Conservation (phyloP, 331 rosid genomes). For the Acacia concinna region DNA sequence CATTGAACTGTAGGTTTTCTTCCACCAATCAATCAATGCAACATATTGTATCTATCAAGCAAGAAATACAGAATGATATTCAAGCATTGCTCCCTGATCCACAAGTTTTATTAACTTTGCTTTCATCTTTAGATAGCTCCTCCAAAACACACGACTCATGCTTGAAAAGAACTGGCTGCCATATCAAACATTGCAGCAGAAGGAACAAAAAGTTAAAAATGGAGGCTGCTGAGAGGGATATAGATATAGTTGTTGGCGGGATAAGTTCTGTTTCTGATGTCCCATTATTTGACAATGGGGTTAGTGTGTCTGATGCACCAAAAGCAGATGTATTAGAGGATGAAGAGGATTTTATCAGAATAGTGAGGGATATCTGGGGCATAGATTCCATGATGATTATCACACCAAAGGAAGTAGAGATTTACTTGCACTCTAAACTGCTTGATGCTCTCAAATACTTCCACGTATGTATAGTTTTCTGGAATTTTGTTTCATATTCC, state of each 20-base stretch:
- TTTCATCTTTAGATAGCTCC: constrained; percentile 61
- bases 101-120: constrained; percentile 66
- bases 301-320: constrained; percentile 33
- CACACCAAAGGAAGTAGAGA: constrained; percentile 46
- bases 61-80: constrained; percentile 67
- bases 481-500: constrained; percentile 21
- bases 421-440: constrained; percentile 62
- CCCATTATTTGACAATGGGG: constrained; percentile 34
- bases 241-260: constrained; percentile 76
- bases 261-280: constrained; percentile 43
- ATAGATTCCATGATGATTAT: constrained; percentile 43
- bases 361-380: constrained; percentile 70
- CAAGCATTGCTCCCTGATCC: constrained; percentile 79
- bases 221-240: constrained; percentile 43
- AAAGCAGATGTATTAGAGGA: constrained; percentile 41
- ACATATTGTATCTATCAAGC: constrained; percentile 47
- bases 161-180: constrained; percentile 56
- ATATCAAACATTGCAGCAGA: constrained; percentile 36
- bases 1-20: constrained; percentile 40
- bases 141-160: constrained; percentile 40
- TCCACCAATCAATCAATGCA: constrained; percentile 29
- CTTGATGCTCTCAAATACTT: constrained; percentile 75
- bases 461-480: constrained; percentile 50
- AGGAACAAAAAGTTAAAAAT: constrained; percentile 56
- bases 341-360: constrained; percentile 43